phyloP scores from a whole-genome alignment of 2,329 filamentous ascomycete species.

The Aspergillus sp. region DNA sequence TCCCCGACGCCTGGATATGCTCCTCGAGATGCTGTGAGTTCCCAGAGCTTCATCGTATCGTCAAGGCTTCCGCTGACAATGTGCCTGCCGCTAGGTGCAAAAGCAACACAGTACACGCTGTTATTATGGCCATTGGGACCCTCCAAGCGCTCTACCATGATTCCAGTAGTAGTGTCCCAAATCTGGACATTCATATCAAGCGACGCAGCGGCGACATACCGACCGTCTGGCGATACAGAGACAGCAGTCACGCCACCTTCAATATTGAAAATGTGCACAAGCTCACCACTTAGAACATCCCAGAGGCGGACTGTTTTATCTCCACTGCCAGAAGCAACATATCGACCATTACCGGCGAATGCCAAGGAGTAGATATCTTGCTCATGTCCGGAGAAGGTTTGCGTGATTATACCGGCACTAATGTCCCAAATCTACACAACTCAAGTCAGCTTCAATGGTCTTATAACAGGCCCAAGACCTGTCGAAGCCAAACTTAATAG shows the following conservation, averaged over 20 bases:
- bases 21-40: constrained; percentile 75
- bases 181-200: constrained; percentile 97
- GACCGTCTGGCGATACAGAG: constrained; percentile 92
- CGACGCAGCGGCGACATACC: constrained; percentile 90
- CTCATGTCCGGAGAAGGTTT: constrained; percentile 91
- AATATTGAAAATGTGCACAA: constrained; percentile 82
- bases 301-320: constrained; percentile 93
- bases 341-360: constrained; percentile 88
- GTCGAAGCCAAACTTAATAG: too few species aligned
- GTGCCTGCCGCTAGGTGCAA: constrained; percentile 87
- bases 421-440: constrained; percentile 86
- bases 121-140: constrained; percentile 94
- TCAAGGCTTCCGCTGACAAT: constrained; percentile 93
- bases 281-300: constrained; percentile 84
- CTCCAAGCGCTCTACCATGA: constrained; percentile 85
- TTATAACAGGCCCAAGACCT: too few species aligned
- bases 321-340: constrained; percentile 92
- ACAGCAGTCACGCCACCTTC: constrained; percentile 98
- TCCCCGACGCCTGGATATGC: constrained; percentile 51
- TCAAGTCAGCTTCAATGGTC: too few species aligned
- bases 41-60: constrained; percentile 99
- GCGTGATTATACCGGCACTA: constrained; percentile 74
- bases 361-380: constrained; percentile 98
- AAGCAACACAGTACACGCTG: constrained; percentile 93
- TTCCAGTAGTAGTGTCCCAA: constrained; percentile 86